Base-by-base conservation (phyloP, 108 stramenopile species). In the Pseudonitzschia multiseries region DNA sequence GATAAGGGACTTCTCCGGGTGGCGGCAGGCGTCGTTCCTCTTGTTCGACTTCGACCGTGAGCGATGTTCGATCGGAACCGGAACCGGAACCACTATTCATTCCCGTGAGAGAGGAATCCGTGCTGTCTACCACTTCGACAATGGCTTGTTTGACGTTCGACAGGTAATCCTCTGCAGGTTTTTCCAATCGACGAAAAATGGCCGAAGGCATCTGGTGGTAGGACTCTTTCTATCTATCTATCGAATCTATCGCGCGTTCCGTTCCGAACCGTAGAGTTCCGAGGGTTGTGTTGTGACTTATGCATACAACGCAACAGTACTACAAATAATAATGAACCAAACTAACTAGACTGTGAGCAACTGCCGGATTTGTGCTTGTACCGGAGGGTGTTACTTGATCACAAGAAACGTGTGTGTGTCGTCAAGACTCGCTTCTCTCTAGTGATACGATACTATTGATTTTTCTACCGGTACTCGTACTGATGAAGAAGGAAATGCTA, bases 101-200 rank as follows among this genome's bases (percentile, higher is more conserved):
- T 48, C 36, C 66, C 0, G 66, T 67, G 24, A 40, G 61, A 42
- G 66, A 67, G 0, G 66, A 67, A 18, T 67, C 66, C 26, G 66
- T 67, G 66, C 66, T 67, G 18, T 46, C 46, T 8, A 27, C 42
- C 46, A 27, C 42, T 29, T 48, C 46, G 9, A 28, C 44, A 13
- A 67, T 36, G 31, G 64, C 43, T 48, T 67, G n/a, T n/a, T n/a
- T 41, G 22, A 17, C 66, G 12, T 48, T 67, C 8, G 66, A 44
- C 27, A 67, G 46, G 36, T 28, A 67, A 10, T 44, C 66, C 17
- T 44, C 44, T 24, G 42, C 40, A 40, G 43, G 44, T 50, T 67
- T 15, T 21, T 67, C 44, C 42, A 67, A 24, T 21, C 66, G 66
- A n/a, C 66, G 66, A 29, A 67, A 67, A 12, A 67, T 67, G 10